Conservation (phyloP, 352 stramenopile species). For the Pythium volutum region DNA sequence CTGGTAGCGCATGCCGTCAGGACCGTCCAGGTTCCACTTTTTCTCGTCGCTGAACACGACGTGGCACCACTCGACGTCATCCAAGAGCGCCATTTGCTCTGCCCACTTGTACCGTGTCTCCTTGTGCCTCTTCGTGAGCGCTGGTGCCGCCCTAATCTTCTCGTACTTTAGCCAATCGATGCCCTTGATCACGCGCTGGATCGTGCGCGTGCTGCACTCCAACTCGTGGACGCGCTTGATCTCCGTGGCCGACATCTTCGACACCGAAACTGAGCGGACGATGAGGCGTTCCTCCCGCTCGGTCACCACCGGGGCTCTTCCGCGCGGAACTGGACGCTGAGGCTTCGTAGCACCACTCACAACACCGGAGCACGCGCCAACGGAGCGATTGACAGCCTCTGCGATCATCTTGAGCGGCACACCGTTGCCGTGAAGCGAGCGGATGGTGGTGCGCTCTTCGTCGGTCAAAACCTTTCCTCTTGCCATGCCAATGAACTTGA, state of each 20-base stretch:
- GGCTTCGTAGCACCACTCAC: neutral
- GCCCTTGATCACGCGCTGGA: neutral
- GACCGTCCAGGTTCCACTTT: neutral
- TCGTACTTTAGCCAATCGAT: constrained; percentile 1
- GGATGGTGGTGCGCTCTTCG: too few relatives aligned
- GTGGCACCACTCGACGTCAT: neutral
- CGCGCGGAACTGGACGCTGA: neutral
- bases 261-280: neutral
- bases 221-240: neutral
- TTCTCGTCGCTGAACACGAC: constrained; percentile 4
- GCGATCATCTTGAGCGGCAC: too few relatives aligned
- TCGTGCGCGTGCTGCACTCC: neutral
- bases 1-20: neutral
- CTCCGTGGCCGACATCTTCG: neutral
- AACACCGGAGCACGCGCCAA: neutral
- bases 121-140: neutral
- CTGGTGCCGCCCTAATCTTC: neutral
- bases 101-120: neutral
- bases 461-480: too few relatives aligned
- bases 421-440: too few relatives aligned
- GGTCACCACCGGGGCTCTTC: neutral
- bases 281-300: neutral
- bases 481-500: too few relatives aligned
- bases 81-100: neutral
- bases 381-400: neutral